phyloP scores from a whole-genome alignment of 2,329 filamentous ascomycete genomes.

The Nemania diffusa region DNA sequence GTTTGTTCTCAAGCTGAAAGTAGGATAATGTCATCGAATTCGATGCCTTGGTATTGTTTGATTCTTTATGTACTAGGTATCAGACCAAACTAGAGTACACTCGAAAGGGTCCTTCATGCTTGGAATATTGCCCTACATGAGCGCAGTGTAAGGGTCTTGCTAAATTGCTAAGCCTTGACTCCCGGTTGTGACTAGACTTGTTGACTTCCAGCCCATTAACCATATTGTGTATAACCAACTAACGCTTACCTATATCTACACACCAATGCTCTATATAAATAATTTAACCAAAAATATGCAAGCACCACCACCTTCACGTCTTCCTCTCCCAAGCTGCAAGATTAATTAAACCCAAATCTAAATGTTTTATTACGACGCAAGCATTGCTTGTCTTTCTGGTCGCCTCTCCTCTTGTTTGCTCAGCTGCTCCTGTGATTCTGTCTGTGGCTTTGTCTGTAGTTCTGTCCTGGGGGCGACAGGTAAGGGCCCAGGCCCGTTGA shows the following conservation, averaged over 20 bases:
- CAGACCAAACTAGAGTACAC: neutral
- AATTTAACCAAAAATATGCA: slow-evolving; percentile 21
- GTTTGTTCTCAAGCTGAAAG: neutral
- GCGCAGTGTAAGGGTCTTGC: neutral
- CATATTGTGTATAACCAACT: slow-evolving; percentile 16
- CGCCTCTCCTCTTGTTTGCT: slow-evolving; percentile 37
- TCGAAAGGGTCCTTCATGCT: neutral
- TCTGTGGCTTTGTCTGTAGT: slow-evolving; percentile 26
- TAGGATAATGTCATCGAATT: neutral
- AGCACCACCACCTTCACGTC: slow-evolving; percentile 7
- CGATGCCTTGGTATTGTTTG: slow-evolving; percentile 6
- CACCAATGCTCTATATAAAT: slow-evolving; percentile 25
- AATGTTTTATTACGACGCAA: slow-evolving; percentile 48
- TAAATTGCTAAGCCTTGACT: neutral
- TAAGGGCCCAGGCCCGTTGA: slow-evolving; percentile 49
- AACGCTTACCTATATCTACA: slow-evolving; percentile 24
- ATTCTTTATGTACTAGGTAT: slow-evolving; percentile 28
- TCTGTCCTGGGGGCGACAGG: slow-evolving; percentile 49
- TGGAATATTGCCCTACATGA: neutral
- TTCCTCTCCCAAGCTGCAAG: slow-evolving; percentile 16
- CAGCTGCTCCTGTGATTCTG: slow-evolving; percentile 21
- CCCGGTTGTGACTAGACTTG: neutral
- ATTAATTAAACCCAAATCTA: slow-evolving; percentile 19
- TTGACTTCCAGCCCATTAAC: neutral
- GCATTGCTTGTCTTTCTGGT: slow-evolving; percentile 54